Evolutionary conservation across 176 grass and related monocot species (phyloP), one percentile per base, ranked within the genome.

Genomic region (Juncus effusus): DNA sequence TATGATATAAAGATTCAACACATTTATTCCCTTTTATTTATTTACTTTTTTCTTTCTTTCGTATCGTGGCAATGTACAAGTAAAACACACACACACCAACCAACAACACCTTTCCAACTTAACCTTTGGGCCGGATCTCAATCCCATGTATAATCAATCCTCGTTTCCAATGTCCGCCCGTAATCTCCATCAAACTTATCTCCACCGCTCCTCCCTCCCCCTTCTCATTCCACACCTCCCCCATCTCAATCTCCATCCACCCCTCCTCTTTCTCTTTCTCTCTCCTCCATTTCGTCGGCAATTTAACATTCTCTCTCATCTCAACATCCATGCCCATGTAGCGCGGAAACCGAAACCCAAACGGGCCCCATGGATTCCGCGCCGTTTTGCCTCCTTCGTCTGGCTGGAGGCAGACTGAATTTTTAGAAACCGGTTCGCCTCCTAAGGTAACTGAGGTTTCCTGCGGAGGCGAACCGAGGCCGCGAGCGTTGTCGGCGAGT

Each of bases 101-200:
- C 4, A 47, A 47, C 9, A 6, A 9, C 4, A 47, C 44, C 19
- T 28, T 28, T 28, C 19, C 19, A 28, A 28, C 19, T 70, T 72
- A 72, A 56, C 58, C 14, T 38, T 72, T 72, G 4, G 69, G 69
- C 82, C 76, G 79, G 11, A 84, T 71, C 71, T 84, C 82, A 5
- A 84, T 84, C 0, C 82, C 82, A 12, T 75, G 71, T 44, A 84
- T 14, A 69, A 84, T 84, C 10, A 84, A 67, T 7, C 82, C 82
- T 13, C 51, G 75, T 70, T 79, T 84, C 70, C 82, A 70, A 16
- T 76, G 40, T 40, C 76, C 64, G 2, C 63, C 76, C 36, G 51
- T 75, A 5, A 84, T 52, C 59, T 84, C 76, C 71, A 45, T 75
- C 53, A 79, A 79, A n/a, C 76, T 79, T 50, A 84, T 84, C 16